phyloP scores from a whole-genome alignment of 768 basidiomycete genomes.

The Tulasnella sp. region DNA sequence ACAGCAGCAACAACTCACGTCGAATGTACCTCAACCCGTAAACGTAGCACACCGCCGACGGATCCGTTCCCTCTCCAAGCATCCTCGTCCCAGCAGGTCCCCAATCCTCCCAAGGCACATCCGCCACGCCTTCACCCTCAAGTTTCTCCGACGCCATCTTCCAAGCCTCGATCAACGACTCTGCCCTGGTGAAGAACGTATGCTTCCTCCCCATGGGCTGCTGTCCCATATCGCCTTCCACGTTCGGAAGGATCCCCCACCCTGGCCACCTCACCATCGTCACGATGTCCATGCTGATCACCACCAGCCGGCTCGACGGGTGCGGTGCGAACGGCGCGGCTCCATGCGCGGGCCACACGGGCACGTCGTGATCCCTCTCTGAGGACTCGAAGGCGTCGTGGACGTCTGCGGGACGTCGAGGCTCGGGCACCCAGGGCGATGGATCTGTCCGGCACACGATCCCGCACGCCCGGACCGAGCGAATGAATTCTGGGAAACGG shows the following conservation, averaged over 20 bases:
- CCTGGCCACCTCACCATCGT: not conserved
- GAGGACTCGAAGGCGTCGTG: not conserved
- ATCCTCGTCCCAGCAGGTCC: not conserved
- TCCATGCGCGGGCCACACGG: not conserved
- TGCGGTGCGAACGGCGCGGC: conserved; percentile 1
- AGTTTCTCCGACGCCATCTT: not conserved
- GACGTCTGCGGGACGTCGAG: not conserved
- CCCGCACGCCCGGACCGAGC: not conserved
- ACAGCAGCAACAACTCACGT: not conserved
- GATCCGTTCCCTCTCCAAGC: not conserved
- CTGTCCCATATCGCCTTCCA: not conserved
- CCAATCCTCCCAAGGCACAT: conserved; percentile 9
- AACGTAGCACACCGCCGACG: conserved; percentile 3
- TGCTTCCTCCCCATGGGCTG: not conserved
- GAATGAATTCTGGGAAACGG: not conserved
- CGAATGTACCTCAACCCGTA: conserved; percentile 10
- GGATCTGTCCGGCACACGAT: not conserved
- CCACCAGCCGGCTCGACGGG: not conserved
- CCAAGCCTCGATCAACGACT: not conserved
- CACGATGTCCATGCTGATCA: not conserved
- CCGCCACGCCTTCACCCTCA: not conserved
- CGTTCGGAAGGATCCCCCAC: not conserved
- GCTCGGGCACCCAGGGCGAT: conserved; percentile 1
- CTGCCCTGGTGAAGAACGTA: not conserved
- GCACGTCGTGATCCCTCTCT: not conserved